Conservation (phyloP, 2,329 filamentous ascomycete genomes). For the Colletotrichum plurivorum region DNA sequence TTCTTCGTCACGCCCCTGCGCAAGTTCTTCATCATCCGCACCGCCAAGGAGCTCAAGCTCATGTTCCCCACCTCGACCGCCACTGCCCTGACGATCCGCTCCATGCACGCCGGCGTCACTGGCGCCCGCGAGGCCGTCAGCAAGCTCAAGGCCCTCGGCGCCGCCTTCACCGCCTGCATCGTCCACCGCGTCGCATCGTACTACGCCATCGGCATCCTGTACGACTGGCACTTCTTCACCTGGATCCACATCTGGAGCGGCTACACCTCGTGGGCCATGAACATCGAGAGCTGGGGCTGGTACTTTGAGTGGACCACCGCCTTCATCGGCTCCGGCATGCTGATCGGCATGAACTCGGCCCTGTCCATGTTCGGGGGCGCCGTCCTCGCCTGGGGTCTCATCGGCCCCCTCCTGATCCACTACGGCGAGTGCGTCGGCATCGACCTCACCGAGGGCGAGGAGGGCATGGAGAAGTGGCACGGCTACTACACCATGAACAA, state of each 20-base stretch:
- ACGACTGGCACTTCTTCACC: conserved; percentile 70
- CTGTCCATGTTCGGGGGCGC: conserved; percentile 71
- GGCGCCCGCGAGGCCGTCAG: conserved; percentile 66
- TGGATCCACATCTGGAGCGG: conserved; percentile 69
- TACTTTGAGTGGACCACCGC: conserved; percentile 71
- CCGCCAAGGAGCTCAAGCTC: conserved; percentile 71
- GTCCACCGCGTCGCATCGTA: conserved; percentile 69
- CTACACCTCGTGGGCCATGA: conserved; percentile 64
- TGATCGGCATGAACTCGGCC: conserved; percentile 67
- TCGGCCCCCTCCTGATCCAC: conserved; percentile 61
- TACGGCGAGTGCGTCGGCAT: conserved; percentile 68
- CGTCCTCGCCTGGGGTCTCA: conserved; percentile 69
- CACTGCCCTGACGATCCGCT: conserved; percentile 72
- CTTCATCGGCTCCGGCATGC: conserved; percentile 71
- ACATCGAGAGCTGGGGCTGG: conserved; percentile 74
- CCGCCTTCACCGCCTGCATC: conserved; percentile 65
- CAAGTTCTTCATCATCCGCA: conserved; percentile 78
- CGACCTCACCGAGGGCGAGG: conserved; percentile 38
- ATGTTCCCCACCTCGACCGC: conserved; percentile 73
- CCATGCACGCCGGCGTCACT: conserved; percentile 70
- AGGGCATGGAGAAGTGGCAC: conserved; percentile 47
- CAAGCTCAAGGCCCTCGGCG: conserved; percentile 69
- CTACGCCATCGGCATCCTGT: conserved; percentile 72
- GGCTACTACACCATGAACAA: conserved; percentile 48
- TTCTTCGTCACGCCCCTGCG: conserved; percentile 75